These are phyloP conservation scores for Veloporphyrellus conicus DNA, from an alignment of 1,284 basidiomycete species.

Conservation along the genomic window DNA sequence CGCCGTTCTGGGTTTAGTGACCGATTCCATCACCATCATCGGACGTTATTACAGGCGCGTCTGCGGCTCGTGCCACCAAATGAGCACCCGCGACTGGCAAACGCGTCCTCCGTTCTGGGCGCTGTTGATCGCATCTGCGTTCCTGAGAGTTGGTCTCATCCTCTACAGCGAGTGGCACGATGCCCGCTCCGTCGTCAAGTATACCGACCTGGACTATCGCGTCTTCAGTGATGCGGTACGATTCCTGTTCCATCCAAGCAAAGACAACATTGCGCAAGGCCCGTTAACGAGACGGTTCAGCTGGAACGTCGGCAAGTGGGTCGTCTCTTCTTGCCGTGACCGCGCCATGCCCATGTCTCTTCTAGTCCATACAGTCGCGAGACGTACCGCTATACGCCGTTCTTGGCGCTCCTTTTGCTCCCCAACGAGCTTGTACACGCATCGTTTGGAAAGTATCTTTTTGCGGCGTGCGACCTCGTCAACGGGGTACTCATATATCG, in stretches of 20 bases:
- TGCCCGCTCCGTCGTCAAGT: slow-evolving; percentile 77
- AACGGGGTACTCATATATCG: slow-evolving; percentile 77
- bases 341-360: neutral
- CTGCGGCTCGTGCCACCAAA: too few species aligned
- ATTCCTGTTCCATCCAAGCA: slow-evolving; percentile 55
- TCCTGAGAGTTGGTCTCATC: slow-evolving; percentile 68
- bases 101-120: slow-evolving; percentile 45
- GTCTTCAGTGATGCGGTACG: slow-evolving; percentile 91
- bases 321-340: slow-evolving; percentile 10
- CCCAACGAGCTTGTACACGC: slow-evolving; percentile 79
- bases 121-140: slow-evolving; percentile 51
- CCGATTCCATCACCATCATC: too few species aligned
- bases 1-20: too few species aligned
- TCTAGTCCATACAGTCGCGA: slow-evolving; percentile 85
- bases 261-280: slow-evolving; percentile 56
- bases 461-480: slow-evolving; percentile 80
- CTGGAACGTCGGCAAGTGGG: slow-evolving; percentile 66
- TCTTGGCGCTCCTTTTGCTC: slow-evolving; percentile 78
- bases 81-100: slow-evolving; percentile 9
- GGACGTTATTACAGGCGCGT: too few species aligned
- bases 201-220: slow-evolving; percentile 95
- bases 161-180: slow-evolving; percentile 89
- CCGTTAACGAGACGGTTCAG: slow-evolving; percentile 40
- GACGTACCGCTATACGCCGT: slow-evolving; percentile 95
- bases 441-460: slow-evolving; percentile 87